Evolutionary conservation across 1,139 yeast species (phyloP).

Genomic region (Pneumocystis sp.): DNA sequence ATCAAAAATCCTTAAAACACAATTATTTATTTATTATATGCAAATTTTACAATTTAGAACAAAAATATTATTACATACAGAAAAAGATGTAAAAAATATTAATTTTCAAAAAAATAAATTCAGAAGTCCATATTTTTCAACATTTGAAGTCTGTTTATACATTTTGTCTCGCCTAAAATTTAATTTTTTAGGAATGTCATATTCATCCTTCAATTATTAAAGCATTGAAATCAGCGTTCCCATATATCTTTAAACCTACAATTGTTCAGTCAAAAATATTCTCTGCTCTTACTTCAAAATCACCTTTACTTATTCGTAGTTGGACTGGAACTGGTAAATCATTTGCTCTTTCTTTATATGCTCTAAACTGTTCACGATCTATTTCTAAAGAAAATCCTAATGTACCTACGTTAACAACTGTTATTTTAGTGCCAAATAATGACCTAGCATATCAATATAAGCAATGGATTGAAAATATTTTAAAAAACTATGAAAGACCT

Average conservation of each 20-base stretch:
- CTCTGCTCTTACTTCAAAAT: not conserved
- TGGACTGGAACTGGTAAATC: constrained; percentile 1
- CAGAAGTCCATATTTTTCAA: not conserved
- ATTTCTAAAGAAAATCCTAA: not conserved
- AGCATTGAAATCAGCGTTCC: not conserved
- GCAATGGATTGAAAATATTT: not conserved
- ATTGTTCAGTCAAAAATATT: not conserved
- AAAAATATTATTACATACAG: not conserved
- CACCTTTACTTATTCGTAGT: not conserved
- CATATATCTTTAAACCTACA: not conserved
- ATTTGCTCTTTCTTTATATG: not conserved
- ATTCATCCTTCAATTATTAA: not conserved
- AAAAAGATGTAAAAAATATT: not conserved
- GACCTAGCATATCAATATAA: constrained; percentile 1
- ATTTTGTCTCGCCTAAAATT: not conserved
- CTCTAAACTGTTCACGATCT: not conserved
- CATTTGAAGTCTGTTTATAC: not conserved
- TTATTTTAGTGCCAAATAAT: not conserved
- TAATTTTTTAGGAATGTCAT: not conserved
- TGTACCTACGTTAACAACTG: not conserved
- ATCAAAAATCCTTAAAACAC: not conserved
- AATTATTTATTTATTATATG: not conserved
- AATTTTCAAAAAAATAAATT: not conserved
- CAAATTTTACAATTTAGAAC: not conserved
- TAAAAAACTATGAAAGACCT: not conserved